Percentiles rank a stretch among this genome's conserved stretches.
phyloP scores from a whole-genome alignment of 169 alveolate genomes.

The Eimeria tenella region DNA sequence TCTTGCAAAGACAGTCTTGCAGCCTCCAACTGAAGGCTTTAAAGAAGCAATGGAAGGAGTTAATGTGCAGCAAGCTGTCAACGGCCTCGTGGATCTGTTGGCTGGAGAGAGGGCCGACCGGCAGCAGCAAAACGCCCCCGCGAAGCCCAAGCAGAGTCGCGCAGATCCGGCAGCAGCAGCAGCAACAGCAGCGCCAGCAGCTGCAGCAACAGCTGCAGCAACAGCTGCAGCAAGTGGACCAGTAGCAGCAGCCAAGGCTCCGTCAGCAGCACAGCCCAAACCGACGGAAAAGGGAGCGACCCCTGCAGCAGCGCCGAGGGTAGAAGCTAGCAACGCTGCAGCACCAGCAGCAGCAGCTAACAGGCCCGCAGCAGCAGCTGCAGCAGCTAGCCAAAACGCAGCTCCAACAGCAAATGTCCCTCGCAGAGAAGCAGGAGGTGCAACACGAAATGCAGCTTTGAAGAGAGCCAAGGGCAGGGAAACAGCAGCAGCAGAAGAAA shows the following conservation, averaged over 20 bases:
- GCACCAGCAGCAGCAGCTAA: background rate
- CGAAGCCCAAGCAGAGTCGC: background rate
- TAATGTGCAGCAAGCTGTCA: background rate
- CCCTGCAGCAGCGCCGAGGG: too few species aligned
- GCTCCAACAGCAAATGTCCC: background rate
- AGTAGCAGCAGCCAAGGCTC: background rate
- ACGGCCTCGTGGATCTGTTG: background rate
- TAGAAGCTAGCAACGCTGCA: background rate
- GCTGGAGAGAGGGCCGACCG: background rate
- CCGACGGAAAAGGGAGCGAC: too few species aligned
- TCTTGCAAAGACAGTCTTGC: background rate
- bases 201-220: background rate
- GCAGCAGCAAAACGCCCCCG: background rate
- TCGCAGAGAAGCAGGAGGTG: slow-evolving; percentile 16
- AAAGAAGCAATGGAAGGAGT: background rate
- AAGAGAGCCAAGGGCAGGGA: background rate
- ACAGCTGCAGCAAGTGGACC: background rate
- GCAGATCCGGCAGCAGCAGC: background rate
- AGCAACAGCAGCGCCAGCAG: background rate
- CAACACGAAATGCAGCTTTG: background rate
- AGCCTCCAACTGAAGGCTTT: background rate
- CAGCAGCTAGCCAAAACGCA: background rate
- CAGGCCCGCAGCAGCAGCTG: background rate
- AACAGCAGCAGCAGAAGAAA: background rate
- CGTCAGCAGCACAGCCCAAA: too few species aligned